These are phyloP conservation scores for Colletotrichum caudatum DNA, from an alignment of 2,329 filamentous ascomycete species.

Conservation along the genomic window DNA sequence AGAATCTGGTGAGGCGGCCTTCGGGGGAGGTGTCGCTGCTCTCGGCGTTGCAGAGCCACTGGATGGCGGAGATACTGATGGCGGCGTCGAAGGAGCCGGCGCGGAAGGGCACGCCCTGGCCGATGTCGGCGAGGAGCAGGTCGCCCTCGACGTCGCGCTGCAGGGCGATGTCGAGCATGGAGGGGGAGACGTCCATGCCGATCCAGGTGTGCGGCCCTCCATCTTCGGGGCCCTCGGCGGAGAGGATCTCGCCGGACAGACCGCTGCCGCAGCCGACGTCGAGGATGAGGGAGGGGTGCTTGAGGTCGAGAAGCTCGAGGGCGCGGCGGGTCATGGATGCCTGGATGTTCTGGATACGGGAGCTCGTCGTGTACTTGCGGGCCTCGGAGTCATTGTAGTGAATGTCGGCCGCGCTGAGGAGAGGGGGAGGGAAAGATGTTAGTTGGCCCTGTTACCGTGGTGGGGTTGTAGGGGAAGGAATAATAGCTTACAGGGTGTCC, in stretches of 20 bases:
- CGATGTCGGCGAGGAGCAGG: conserved; percentile 93
- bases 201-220: conserved; percentile 94
- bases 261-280: conserved; percentile 97
- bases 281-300: conserved; percentile 85
- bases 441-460: conserved; percentile 15
- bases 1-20: conserved; percentile 85
- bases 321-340: conserved; percentile 94
- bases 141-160: conserved; percentile 94
- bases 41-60: conserved; percentile 98
- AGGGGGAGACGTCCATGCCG: conserved; percentile 94
- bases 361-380: conserved; percentile 96
- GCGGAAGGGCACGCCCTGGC: conserved; percentile 94
- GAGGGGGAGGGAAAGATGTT: neutral
- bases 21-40: conserved; percentile 84
- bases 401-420: conserved; percentile 85
- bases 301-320: conserved; percentile 88
- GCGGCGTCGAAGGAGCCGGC: conserved; percentile 94
- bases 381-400: conserved; percentile 98
- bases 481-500: conserved; percentile 80
- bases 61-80: conserved; percentile 94
- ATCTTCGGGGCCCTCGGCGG: conserved; percentile 73
- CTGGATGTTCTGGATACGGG: conserved; percentile 95
- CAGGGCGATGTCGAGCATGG: conserved; percentile 96
- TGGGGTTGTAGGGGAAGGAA: conserved; percentile 41
- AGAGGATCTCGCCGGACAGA: conserved; percentile 93